Percentiles rank a stretch among this genome's conserved stretches.
These are phyloP conservation scores for Mycena polygramma DNA, from an alignment of 768 basidiomycete genomes.

Conservation along the genomic window DNA sequence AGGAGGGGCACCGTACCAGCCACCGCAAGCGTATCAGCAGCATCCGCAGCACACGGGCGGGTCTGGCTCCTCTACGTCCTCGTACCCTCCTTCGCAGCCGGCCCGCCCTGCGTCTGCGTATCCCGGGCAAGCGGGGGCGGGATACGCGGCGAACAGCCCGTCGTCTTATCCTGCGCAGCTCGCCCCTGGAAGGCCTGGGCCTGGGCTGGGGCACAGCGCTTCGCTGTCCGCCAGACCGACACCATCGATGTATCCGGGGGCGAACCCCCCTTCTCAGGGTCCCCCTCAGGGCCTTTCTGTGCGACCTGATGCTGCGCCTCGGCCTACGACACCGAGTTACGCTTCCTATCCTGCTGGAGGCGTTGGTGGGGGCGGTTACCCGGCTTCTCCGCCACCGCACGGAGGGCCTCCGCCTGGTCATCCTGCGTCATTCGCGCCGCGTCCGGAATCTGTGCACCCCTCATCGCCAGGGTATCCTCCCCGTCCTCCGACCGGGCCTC, in stretches of 20 bases:
- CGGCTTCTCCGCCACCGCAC: conserved; percentile 25
- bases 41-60: conserved; percentile 24
- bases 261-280: conserved; percentile 6
- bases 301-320: conserved; percentile 29
- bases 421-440: conserved; percentile 24
- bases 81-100: conserved; percentile 34
- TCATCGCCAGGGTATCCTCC: conserved; percentile 28
- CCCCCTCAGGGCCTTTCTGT: conserved; percentile 20
- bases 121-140: conserved; percentile 23
- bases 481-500: not conserved
- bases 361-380: not conserved
- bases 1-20: conserved; percentile 24
- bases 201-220: conserved; percentile 18
- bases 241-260: conserved; percentile 15
- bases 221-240: conserved; percentile 24
- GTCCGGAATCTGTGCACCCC: conserved; percentile 27
- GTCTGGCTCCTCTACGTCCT: conserved; percentile 8
- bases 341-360: conserved; percentile 21
- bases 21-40: conserved; percentile 30
- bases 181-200: conserved; percentile 16
- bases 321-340: conserved; percentile 25
- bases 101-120: conserved; percentile 28
- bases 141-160: conserved; percentile 5
- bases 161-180: conserved; percentile 17
- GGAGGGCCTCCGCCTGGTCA: conserved; percentile 2